Evolutionary conservation across 2,329 filamentous ascomycete species (phyloP).

Genomic region (Daldinia eschscholtzii): DNA sequence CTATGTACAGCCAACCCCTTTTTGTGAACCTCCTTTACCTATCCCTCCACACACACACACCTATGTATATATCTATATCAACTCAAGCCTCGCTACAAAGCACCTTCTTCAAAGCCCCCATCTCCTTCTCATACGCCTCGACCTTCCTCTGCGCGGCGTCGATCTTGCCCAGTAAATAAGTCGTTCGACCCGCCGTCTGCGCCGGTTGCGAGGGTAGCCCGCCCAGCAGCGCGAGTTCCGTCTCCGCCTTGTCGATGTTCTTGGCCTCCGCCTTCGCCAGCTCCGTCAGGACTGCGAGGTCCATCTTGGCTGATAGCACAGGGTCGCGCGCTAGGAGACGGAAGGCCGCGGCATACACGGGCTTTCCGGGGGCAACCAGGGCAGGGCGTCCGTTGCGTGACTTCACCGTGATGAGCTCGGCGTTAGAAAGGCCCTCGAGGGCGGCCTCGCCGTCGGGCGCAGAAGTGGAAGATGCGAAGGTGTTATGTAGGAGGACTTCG

Average conservation of each 20-base stretch:
- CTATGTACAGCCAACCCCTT: conserved; percentile 3
- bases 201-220: conserved; percentile 76
- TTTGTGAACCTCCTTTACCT: background rate
- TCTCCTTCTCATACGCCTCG: conserved; percentile 78
- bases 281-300: conserved; percentile 77
- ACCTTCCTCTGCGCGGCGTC: conserved; percentile 81
- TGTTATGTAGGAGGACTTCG: conserved; percentile 81
- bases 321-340: conserved; percentile 76
- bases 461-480: conserved; percentile 73
- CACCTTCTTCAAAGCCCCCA: conserved; percentile 77
- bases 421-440: conserved; percentile 83
- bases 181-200: conserved; percentile 74
- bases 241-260: conserved; percentile 82
- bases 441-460: conserved; percentile 77
- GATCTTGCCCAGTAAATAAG: conserved; percentile 81
- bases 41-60: background rate
- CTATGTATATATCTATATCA: background rate
- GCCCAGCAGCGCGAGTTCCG: conserved; percentile 79
- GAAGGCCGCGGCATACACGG: conserved; percentile 85
- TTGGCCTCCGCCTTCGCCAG: conserved; percentile 78
- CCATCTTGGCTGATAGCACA: conserved; percentile 79
- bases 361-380: conserved; percentile 68
- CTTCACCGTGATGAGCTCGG: conserved; percentile 78
- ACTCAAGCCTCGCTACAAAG: conserved; percentile 58
- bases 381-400: conserved; percentile 74